Evolutionary conservation across 1,284 basidiomycete species (phyloP).

Genomic region (Trametes pubescens): DNA sequence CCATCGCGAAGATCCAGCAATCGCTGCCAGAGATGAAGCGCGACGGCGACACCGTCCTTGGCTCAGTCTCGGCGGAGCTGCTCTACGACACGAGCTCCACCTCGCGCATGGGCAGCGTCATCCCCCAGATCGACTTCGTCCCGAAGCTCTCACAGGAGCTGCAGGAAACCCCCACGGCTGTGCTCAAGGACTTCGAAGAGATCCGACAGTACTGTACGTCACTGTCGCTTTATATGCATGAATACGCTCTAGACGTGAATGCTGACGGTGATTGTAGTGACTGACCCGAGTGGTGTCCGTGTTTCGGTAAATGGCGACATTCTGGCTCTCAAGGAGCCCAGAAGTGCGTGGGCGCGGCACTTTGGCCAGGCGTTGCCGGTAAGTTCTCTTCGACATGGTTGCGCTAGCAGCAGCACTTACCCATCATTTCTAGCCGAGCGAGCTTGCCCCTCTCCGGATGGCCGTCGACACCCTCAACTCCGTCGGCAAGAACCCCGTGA

Average conservation of each 20-base stretch:
- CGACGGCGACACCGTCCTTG: slow-evolving; percentile 84
- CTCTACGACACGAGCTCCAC: slow-evolving; percentile 81
- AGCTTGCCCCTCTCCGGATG: slow-evolving; percentile 74
- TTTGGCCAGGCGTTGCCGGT: slow-evolving; percentile 71
- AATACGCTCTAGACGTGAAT: neutral
- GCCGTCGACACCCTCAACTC: slow-evolving; percentile 76
- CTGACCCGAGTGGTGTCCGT: slow-evolving; percentile 81
- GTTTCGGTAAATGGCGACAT: slow-evolving; percentile 92
- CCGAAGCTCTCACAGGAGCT: slow-evolving; percentile 80
- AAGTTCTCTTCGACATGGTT: slow-evolving; percentile 37
- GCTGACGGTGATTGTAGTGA: slow-evolving; percentile 57
- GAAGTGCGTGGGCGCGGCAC: slow-evolving; percentile 75
- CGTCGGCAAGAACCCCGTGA: slow-evolving; percentile 77
- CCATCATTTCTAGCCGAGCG: slow-evolving; percentile 47
- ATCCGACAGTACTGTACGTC: slow-evolving; percentile 74
- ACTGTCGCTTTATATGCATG: neutral
- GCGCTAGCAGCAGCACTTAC: slow-evolving; percentile 1
- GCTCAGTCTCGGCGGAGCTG: slow-evolving; percentile 75
- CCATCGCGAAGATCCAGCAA: slow-evolving; percentile 90
- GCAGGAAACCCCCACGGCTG: slow-evolving; percentile 76
- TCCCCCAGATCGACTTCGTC: slow-evolving; percentile 82
- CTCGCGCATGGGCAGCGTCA: slow-evolving; percentile 73
- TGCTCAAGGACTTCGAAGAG: slow-evolving; percentile 78
- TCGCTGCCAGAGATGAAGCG: slow-evolving; percentile 94
- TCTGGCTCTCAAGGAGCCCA: slow-evolving; percentile 73